phyloP scores from a whole-genome alignment of 2,329 filamentous ascomycete genomes.

The Zalaria sp. region DNA sequence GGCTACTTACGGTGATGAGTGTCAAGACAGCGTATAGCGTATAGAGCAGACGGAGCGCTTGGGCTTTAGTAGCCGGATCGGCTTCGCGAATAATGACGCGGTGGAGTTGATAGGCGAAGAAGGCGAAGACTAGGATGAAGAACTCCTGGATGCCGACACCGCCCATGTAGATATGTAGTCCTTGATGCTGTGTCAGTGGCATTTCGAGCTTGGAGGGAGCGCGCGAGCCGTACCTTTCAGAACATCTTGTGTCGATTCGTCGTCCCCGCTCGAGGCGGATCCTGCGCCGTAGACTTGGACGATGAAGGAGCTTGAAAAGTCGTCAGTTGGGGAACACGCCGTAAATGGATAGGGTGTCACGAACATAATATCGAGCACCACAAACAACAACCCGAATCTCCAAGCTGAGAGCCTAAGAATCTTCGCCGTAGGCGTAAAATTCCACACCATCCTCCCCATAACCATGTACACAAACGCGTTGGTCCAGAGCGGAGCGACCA shows the following conservation, averaged over 20 bases:
- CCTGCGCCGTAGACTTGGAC: conserved; percentile 26
- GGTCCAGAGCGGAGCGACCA: conserved; percentile 19
- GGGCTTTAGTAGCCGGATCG: conserved; percentile 7
- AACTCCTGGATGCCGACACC: conserved; percentile 15
- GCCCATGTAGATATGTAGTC: conserved; percentile 29
- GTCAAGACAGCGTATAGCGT: conserved; percentile 25
- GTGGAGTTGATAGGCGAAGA: conserved; percentile 9
- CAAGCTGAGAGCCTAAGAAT: conserved; percentile 6
- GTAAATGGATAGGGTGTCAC: not conserved
- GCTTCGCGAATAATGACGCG: conserved; percentile 1
- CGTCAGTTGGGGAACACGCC: not conserved
- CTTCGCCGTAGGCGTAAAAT: conserved; percentile 6
- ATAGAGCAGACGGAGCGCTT: conserved; percentile 18
- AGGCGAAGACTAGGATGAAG: conserved; percentile 16
- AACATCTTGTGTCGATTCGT: conserved; percentile 1
- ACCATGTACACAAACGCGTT: conserved; percentile 29
- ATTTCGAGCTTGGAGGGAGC: too few relatives aligned
- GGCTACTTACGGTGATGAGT: conserved; percentile 23
- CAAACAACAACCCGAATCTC: conserved; percentile 20
- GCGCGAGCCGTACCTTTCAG: conserved; percentile 8
- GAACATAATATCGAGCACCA: conserved; percentile 26
- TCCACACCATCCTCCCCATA: conserved; percentile 9
- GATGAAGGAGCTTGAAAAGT: conserved; percentile 21
- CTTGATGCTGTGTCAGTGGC: conserved; percentile 15
- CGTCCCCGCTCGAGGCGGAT: conserved; percentile 11